Evolutionary conservation across 805 yeast genomes (phyloP), one percentile per base, ranked within the genome.

Genomic region (Cyberlindnera veronae): DNA sequence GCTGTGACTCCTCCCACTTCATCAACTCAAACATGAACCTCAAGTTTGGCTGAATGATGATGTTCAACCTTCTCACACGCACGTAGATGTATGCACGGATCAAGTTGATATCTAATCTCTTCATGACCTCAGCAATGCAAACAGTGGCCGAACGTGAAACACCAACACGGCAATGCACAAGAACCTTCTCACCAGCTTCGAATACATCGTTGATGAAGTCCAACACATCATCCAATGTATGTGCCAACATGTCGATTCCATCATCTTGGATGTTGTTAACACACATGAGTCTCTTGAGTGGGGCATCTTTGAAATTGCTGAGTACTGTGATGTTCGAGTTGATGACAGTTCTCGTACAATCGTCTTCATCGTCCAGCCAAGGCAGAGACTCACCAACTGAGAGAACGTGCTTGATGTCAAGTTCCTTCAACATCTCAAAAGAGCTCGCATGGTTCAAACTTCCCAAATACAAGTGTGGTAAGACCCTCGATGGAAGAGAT

Each of bases 141-240:
- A 91, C 95, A 0, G 97, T 87, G 0, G 97, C 98, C 3, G 95
- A 86, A 40, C 98, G 68, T 0, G 96, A 86, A 4, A 91, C 98
- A 0, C 98, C 98, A 34, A 88, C 97, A 56, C 95, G 84, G 54
- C 98, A 91, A 60, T 91, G 98, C 10, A 91, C 90, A 45, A 91
- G 67, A 2, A 81, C 77, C 33, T 74, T 75, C 17, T 76, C 77
- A 27, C 63, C 64, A 1, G 50, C 49, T 16, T 59, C 49, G 47
- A 67, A 65, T 15, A 76, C 75, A 20, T 69, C 72, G 38, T 85
- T 83, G 37, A 89, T 76, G 54, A 79, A 86, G 2, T 73, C 66
- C 29, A 91, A 65, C 17, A 90, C 80, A 29, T 71, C 71, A 12
- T 80, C 77, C 32, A 90, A 66, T 4, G 83, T 74, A 27, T 65